A percentile compares a stretch with the other conserved stretches of the same genome.
Evolutionary conservation across 768 basidiomycete species (phyloP).

Genomic region (Tylopilus subfusipes): DNA sequence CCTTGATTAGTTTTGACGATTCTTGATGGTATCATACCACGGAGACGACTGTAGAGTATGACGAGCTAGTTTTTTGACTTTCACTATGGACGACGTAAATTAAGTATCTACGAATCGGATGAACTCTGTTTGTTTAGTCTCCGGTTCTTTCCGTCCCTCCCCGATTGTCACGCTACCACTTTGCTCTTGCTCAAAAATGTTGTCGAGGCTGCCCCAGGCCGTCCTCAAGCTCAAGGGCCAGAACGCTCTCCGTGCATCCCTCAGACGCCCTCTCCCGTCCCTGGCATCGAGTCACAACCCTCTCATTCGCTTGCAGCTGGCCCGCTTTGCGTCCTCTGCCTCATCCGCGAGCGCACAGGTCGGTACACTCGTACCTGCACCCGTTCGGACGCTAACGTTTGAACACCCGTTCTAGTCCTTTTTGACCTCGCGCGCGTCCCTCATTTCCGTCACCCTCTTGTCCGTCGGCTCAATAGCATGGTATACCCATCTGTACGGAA

Average conservation of each 20-base stretch:
- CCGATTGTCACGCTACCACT: slow-evolving; percentile 42
- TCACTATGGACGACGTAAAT: slow-evolving; percentile 24
- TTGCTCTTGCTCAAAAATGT: slow-evolving; percentile 58
- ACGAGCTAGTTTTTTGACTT: background rate
- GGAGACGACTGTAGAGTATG: slow-evolving; percentile 19
- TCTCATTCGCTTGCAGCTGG: slow-evolving; percentile 37
- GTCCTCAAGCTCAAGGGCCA: slow-evolving; percentile 65
- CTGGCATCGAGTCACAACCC: background rate
- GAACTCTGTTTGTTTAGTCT: slow-evolving; percentile 24
- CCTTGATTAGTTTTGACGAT: slow-evolving; percentile 3
- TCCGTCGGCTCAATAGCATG: slow-evolving; percentile 90
- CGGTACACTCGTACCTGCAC: slow-evolving; percentile 20
- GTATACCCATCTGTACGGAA: slow-evolving; percentile 94
- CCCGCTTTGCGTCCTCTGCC: slow-evolving; percentile 68
- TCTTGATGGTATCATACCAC: slow-evolving; percentile 14
- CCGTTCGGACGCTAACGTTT: background rate
- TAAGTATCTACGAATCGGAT: slow-evolving; percentile 29
- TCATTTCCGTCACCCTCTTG: slow-evolving; percentile 71
- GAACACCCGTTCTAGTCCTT: slow-evolving; percentile 45
- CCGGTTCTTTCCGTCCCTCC: slow-evolving; percentile 42
- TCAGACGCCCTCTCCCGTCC: slow-evolving; percentile 42
- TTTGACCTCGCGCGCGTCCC: slow-evolving; percentile 66
- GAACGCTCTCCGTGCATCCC: slow-evolving; percentile 42
- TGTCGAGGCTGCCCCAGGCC: slow-evolving; percentile 77
- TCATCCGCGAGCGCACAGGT: slow-evolving; percentile 64